These are phyloP conservation scores for Leishmania martiniquensis DNA, from an alignment of 208 protist species.

Conservation along the genomic window DNA sequence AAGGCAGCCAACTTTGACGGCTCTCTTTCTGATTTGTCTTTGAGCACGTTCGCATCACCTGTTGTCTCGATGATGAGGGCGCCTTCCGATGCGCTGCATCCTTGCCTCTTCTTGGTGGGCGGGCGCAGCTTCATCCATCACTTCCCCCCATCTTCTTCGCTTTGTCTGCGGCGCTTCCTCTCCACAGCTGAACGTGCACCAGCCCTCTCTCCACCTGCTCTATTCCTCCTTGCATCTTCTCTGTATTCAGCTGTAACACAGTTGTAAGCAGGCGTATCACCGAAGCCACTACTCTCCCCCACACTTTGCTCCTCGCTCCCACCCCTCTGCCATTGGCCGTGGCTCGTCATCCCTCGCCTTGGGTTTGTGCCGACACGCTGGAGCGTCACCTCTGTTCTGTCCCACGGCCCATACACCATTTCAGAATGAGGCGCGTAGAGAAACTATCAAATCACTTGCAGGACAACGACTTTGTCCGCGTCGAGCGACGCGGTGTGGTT, in stretches of 20 bases:
- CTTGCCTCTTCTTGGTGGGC: too few species aligned
- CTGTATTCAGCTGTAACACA: not conserved
- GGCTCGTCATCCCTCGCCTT: not conserved
- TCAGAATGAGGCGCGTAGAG: constrained; percentile 24
- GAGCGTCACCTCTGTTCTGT: too few species aligned
- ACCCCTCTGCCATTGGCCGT: too few species aligned
- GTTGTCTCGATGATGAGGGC: too few species aligned
- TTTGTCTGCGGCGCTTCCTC: not conserved
- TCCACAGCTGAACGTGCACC: not conserved
- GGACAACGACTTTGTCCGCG: constrained; percentile 52
- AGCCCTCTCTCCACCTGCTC: not conserved
- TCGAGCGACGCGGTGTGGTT: constrained; percentile 44
- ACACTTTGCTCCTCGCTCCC: too few species aligned
- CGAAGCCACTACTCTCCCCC: too few species aligned
- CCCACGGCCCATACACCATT: too few species aligned
- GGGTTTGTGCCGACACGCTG: not conserved
- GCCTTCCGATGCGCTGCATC: too few species aligned
- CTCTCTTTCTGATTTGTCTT: too few species aligned
- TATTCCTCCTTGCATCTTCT: not conserved
- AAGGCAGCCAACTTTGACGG: too few species aligned
- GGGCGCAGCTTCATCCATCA: too few species aligned
- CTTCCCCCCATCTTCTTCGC: not conserved
- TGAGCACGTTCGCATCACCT: too few species aligned
- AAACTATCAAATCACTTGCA: constrained; percentile 45
- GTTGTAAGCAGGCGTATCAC: not conserved